Conservation (phyloP, 78 protist species). For the Corallochytrium limacisporum region DNA sequence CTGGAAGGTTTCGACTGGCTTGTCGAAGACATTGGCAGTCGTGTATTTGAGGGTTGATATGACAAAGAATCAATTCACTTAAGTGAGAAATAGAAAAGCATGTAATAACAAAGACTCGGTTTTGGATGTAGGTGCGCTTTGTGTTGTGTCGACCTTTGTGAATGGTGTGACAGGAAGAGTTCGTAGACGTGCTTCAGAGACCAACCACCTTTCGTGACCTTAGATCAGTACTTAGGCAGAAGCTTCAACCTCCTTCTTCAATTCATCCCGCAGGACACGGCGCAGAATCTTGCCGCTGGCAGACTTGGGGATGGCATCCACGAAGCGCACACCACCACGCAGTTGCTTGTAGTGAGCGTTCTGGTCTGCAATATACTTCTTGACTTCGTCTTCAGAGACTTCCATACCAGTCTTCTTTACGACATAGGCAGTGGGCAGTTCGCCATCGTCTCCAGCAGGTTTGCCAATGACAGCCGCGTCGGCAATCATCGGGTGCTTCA, state of each 20-base stretch:
- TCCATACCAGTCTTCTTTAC: constrained; percentile 28
- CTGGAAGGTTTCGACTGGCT: constrained; percentile 89
- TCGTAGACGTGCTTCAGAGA: no score
- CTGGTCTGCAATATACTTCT: constrained; percentile 9
- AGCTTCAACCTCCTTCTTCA: constrained; percentile 6
- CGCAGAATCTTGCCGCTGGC: constrained; percentile 67
- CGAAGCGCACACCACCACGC: constrained; percentile 43
- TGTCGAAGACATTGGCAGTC: constrained; percentile 77
- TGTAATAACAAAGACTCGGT: no score
- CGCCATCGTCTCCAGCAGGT: constrained; percentile 49
- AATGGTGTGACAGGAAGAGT: no score
- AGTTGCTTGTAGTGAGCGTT: constrained; percentile 44
- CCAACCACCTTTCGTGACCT: no score
- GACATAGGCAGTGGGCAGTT: constrained; percentile 73
- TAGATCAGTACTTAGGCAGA: no score
- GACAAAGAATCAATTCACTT: constrained; percentile 63
- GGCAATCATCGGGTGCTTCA: constrained; percentile 38
- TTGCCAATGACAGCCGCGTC: constrained; percentile 65
- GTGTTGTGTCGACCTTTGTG: no score
- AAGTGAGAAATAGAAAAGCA: no score
- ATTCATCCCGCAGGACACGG: constrained; percentile 17
- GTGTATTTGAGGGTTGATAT: no score
- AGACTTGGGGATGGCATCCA: constrained; percentile 55
- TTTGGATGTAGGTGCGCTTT: no score
- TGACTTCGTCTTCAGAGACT: constrained; percentile 29